Conservation (phyloP, 306 rosid species). For the Senna siamea region DNA sequence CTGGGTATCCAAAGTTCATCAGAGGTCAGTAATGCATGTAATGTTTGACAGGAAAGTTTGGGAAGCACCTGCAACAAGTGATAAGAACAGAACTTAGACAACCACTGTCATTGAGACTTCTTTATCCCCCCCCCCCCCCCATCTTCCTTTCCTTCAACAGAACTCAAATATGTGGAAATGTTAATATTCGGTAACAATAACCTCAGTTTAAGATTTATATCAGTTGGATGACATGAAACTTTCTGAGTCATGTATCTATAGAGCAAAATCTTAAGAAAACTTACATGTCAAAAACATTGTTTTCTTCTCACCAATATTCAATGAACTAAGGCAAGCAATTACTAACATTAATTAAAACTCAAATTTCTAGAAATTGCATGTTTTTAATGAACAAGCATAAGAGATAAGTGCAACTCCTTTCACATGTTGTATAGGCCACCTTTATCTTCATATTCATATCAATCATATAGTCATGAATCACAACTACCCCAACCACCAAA, state of each 20-base stretch:
- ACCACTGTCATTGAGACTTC: no score
- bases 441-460: constrained; percentile 11
- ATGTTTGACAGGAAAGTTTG: constrained; percentile 89
- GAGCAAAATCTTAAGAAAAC: neutral
- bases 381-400: constrained; percentile 9
- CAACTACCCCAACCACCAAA: constrained; percentile 35
- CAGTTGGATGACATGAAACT: neutral
- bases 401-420: neutral
- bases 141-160: no score
- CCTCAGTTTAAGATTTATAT: neutral
- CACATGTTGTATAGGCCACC: constrained; percentile 30
- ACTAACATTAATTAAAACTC: neutral
- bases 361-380: neutral
- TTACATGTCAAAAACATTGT: neutral
- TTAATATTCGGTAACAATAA: neutral
- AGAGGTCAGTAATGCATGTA: constrained; percentile 82
- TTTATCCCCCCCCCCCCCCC: no score
- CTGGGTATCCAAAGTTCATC: constrained; percentile 85
- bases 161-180: no score
- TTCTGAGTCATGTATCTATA: neutral
- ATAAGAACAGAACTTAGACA: neutral
- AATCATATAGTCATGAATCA: constrained; percentile 32
- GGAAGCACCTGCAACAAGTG: constrained; percentile 77
- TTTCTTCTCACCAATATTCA: constrained; percentile 12
- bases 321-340: neutral